These are phyloP conservation scores for Capillidium rhysosporum DNA, from an alignment of 371 early-diverging fungal species.

Conservation along the genomic window DNA sequence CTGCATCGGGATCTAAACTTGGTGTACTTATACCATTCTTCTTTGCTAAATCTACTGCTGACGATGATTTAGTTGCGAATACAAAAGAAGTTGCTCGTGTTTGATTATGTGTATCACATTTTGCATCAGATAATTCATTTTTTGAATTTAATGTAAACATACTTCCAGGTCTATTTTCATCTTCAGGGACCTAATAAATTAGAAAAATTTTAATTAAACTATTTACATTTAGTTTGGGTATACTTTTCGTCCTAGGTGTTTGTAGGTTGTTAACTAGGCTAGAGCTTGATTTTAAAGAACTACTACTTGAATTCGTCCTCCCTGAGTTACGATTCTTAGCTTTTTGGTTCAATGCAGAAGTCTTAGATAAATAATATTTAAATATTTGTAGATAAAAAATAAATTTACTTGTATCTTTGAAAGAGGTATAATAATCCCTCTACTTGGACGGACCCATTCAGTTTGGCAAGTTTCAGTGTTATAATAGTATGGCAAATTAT, in stretches of 20 bases:
- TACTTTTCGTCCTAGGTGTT: background rate
- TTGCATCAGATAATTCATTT: background rate
- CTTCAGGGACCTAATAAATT: background rate
- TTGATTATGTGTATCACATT: background rate
- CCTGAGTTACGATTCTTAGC: background rate
- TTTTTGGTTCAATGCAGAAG: background rate
- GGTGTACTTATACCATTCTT: background rate
- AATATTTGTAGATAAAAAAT: background rate
- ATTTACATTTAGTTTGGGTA: too few species aligned
- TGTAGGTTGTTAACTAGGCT: background rate
- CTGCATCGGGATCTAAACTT: background rate
- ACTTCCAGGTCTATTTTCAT: slow-evolving; percentile 3
- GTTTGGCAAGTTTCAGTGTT: slow-evolving; percentile 61
- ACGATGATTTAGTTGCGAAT: background rate
- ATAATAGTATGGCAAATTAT: slow-evolving; percentile 71
- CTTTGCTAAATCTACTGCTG: background rate
- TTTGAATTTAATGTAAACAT: background rate
- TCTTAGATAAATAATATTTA: background rate
- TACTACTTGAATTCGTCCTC: background rate
- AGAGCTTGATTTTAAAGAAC: background rate
- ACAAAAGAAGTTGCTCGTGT: background rate
- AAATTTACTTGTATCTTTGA: slow-evolving; percentile 34
- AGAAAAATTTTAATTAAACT: background rate
- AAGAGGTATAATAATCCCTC: slow-evolving; percentile 54
- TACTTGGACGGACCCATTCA: slow-evolving; percentile 68